Evolutionary conservation across 1,284 basidiomycete genomes (phyloP).

Genomic region (Apiotrichum veenhuisii): DNA sequence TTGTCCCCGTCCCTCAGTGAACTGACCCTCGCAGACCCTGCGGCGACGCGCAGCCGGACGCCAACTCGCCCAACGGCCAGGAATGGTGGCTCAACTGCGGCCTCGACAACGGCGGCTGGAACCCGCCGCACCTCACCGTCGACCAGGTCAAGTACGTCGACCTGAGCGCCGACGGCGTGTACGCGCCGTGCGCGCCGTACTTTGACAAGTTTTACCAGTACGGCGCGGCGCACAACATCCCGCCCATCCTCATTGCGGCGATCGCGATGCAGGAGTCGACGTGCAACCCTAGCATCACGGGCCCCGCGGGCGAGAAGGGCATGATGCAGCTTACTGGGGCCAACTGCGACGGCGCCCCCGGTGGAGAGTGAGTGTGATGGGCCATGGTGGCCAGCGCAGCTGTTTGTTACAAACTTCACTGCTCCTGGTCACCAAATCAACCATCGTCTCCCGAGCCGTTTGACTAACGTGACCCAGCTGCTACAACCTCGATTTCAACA

Average conservation of each 20-base stretch:
- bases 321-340: slow-evolving; percentile 76
- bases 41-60: slow-evolving; percentile 30
- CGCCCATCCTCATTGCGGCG: slow-evolving; percentile 71
- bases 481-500: slow-evolving; percentile 58
- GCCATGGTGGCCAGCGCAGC: too few species aligned
- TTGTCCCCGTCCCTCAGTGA: not conserved
- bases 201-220: slow-evolving; percentile 62
- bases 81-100: slow-evolving; percentile 78
- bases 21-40: slow-evolving; percentile 23
- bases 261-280: slow-evolving; percentile 78
- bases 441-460: too few species aligned
- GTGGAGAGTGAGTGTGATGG: slow-evolving; percentile 56
- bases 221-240: slow-evolving; percentile 51
- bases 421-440: too few species aligned
- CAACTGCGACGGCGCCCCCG: slow-evolving; percentile 67
- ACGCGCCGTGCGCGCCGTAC: slow-evolving; percentile 60
- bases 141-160: slow-evolving; percentile 56
- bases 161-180: slow-evolving; percentile 59
- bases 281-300: slow-evolving; percentile 66
- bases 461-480: too few species aligned
- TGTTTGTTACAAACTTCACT: too few species aligned
- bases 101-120: slow-evolving; percentile 50
- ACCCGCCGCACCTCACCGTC: slow-evolving; percentile 52
- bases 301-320: slow-evolving; percentile 76
- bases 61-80: slow-evolving; percentile 65